phyloP scores from a whole-genome alignment of 2,329 filamentous ascomycete species.

The Trichophyton equinum region DNA sequence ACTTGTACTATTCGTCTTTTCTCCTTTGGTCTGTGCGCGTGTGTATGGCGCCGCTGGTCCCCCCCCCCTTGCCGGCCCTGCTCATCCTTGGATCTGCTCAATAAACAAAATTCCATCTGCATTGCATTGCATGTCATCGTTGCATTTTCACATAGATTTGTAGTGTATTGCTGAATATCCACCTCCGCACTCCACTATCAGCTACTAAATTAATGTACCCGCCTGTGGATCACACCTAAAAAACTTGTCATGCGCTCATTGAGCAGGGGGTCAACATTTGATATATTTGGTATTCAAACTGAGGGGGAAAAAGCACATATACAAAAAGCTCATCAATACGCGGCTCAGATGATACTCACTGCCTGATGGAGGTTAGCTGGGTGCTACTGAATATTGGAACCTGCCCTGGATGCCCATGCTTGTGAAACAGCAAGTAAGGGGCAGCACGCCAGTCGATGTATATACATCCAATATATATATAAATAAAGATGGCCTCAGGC shows the following conservation, averaged over 20 bases:
- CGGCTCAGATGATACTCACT: not conserved
- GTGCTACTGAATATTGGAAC: not conserved
- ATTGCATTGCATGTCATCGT: not conserved
- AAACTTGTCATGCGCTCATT: not conserved
- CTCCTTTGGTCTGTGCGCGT: not conserved
- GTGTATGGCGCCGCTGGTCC: not conserved
- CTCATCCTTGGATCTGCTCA: not conserved
- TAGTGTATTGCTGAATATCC: not conserved
- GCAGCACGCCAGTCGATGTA: not conserved
- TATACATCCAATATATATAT: not conserved
- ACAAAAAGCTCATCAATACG: not conserved
- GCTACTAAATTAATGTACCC: not conserved
- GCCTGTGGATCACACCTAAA: not conserved
- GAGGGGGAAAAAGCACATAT: not conserved
- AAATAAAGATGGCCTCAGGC: not conserved
- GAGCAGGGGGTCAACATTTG: not conserved
- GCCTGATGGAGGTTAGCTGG: too few relatives aligned
- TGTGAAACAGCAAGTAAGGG: not conserved
- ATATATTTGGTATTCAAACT: not conserved
- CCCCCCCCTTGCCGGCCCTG: too few relatives aligned
- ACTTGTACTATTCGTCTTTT: constrained; percentile 4
- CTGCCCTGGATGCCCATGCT: not conserved
- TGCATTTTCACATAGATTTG: not conserved
- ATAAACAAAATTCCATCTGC: constrained; percentile 2
- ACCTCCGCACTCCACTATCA: not conserved